phyloP scores from a whole-genome alignment of 2,329 filamentous ascomycete species.

The Talaromyces pinophilus region DNA sequence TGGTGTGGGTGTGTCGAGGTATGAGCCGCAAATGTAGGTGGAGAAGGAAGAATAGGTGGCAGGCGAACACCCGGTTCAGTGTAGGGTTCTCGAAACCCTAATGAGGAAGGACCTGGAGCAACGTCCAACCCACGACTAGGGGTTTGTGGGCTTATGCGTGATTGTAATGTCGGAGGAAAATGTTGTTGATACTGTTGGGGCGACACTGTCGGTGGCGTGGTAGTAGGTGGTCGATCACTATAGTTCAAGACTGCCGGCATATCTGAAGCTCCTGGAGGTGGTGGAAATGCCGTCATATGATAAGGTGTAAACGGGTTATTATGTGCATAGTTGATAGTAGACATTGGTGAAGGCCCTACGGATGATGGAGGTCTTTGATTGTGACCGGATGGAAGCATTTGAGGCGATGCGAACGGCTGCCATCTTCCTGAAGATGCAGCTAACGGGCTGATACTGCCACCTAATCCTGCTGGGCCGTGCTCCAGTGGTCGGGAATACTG shows the following conservation, averaged over 20 bases:
- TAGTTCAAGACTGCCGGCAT: slow-evolving; percentile 35
- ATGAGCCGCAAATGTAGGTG: slow-evolving; percentile 29
- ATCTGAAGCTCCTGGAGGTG: slow-evolving; percentile 31
- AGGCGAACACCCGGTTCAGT: slow-evolving; percentile 39
- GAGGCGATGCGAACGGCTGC: slow-evolving; percentile 35
- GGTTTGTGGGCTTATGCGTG: slow-evolving; percentile 32
- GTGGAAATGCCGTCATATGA: slow-evolving; percentile 27
- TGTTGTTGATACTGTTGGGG: slow-evolving; percentile 38
- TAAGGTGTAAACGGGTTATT: slow-evolving; percentile 18
- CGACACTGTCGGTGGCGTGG: slow-evolving; percentile 34
- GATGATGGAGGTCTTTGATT: slow-evolving; percentile 38
- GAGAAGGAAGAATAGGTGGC: slow-evolving; percentile 41
- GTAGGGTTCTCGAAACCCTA: slow-evolving; percentile 34
- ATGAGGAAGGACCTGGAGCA: slow-evolving; percentile 26
- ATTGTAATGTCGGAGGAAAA: slow-evolving; percentile 30
- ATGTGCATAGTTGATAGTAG: slow-evolving; percentile 19
- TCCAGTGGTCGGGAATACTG: slow-evolving; percentile 29
- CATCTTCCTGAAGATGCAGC: slow-evolving; percentile 35
- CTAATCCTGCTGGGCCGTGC: slow-evolving; percentile 25
- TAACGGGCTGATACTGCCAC: slow-evolving; percentile 28
- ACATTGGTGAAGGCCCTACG: slow-evolving; percentile 33
- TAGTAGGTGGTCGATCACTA: slow-evolving; percentile 26
- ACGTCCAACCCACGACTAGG: slow-evolving; percentile 31
- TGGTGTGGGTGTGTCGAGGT: slow-evolving; percentile 30
- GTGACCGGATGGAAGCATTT: slow-evolving; percentile 30